Percentiles rank a stretch among this genome's conserved stretches.
phyloP scores from a whole-genome alignment of 495 filamentous ascomycete genomes.

The Penicillium macrosclerotiorum region DNA sequence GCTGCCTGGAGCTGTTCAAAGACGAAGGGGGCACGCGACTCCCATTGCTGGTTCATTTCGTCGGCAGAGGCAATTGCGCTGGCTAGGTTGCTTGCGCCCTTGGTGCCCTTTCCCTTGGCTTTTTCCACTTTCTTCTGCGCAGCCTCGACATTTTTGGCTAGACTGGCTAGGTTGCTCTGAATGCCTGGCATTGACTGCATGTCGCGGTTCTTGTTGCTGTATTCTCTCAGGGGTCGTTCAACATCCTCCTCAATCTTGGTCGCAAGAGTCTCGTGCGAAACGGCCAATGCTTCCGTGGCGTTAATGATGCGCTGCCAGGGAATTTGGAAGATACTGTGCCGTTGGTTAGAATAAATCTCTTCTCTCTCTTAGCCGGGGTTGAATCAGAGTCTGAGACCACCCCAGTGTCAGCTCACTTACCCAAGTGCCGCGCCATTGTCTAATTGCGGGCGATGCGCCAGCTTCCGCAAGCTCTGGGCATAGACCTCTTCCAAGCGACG shows the following conservation, averaged over 20 bases:
- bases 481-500: constrained; percentile 91
- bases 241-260: constrained; percentile 88
- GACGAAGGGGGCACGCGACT: constrained; percentile 91
- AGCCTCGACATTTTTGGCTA: constrained; percentile 82
- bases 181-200: constrained; percentile 82
- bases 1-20: constrained; percentile 91
- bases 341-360: too few species aligned
- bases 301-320: constrained; percentile 91
- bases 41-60: constrained; percentile 80
- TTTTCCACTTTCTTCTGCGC: constrained; percentile 89
- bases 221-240: constrained; percentile 78
- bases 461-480: constrained; percentile 76
- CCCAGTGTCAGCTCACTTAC: constrained; percentile 56
- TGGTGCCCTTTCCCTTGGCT: constrained; percentile 73
- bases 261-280: constrained; percentile 80
- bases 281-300: constrained; percentile 74
- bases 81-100: constrained; percentile 78
- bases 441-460: constrained; percentile 66
- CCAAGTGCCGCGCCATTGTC: constrained; percentile 77
- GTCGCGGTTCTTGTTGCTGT: constrained; percentile 68
- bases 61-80: constrained; percentile 72
- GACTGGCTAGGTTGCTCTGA: constrained; percentile 70
- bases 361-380: too few species aligned
- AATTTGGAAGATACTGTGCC: constrained; percentile 73
- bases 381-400: too few species aligned